Evolutionary conservation across 2,329 filamentous ascomycete species (phyloP), one percentile per base, ranked within the genome.

Genomic region (Aspergillus chevalieri): DNA sequence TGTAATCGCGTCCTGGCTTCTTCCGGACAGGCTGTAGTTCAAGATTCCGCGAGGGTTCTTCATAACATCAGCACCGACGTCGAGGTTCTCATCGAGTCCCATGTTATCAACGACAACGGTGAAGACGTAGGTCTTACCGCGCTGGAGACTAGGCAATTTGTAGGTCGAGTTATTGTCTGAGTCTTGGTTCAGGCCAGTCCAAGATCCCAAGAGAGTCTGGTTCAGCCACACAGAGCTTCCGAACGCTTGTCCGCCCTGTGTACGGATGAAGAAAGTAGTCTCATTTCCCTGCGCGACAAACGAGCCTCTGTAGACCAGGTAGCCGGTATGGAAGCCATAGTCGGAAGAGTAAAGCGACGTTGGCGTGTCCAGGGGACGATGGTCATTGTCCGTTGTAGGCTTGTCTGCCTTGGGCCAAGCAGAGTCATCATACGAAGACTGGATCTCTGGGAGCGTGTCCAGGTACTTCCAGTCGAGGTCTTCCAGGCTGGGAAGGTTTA

Each of bases 21-120:
- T 58, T 44, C 74, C 69, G 19, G 70, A 66, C 9, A 78, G 63
- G 17, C 58, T 48, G 43, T 72, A 73, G 46, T 69, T 65, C 5
- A 82, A 64, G 47, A 83, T 76, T 17, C 80, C 80, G 17, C 79
- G 76, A 0, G 80, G 80, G 26, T 70, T 69, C 64, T 82, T 73
- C 75, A 85, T 85, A 7, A 70, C 63, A 22, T 85, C 82, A 2
- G 63, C 58, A 1, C 83, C 83, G 0, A 83, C 78, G 2, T 71
- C 71, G 73, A 79, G 82, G 65, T 86, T 82, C 56, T 86, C 81
- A 51, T 89, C 79, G 0, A 88, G 72, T 0, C 87, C 86, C 70
- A 84, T 87, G 65, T 84, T 84, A 65, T 91, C 87, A 12, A 91
- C 72, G 0, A 89, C 66, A 1, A 90, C 72, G 0, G 86, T 90